Conservation (phyloP, 257 asterid genomes). For the Solanum medicagineum region DNA sequence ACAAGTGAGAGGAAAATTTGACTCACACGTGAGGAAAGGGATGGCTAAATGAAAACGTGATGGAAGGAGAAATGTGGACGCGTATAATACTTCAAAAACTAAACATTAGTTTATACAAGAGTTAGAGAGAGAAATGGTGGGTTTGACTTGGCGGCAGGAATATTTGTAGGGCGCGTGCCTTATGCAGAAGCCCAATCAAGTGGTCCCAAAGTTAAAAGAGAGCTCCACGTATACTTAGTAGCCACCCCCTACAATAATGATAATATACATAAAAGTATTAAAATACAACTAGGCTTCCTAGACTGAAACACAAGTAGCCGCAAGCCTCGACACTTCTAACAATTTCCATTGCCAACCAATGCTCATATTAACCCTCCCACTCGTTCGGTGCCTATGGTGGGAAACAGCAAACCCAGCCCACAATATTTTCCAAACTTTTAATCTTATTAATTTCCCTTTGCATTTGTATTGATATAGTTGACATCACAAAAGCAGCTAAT, state of each 20-base stretch:
- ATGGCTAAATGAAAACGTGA: constrained; percentile 23
- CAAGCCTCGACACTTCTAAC: neutral
- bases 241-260: neutral
- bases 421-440: neutral
- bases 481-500: neutral
- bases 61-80: neutral
- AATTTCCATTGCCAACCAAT: neutral
- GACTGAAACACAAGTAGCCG: neutral
- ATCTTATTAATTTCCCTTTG: neutral
- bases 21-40: neutral
- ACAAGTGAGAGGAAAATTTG: neutral
- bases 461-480: neutral
- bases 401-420: neutral
- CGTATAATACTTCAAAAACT: neutral
- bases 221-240: constrained; percentile 32
- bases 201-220: constrained; percentile 34
- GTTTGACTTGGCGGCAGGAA: constrained; percentile 36
- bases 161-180: constrained; percentile 30
- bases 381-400: neutral
- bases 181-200: constrained; percentile 31
- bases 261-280: neutral
- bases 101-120: neutral
- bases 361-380: neutral
- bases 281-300: neutral
- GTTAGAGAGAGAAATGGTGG: neutral